These are phyloP conservation scores for Aplosporella prunicola DNA, from an alignment of 2,329 filamentous ascomycete genomes.

Conservation along the genomic window DNA sequence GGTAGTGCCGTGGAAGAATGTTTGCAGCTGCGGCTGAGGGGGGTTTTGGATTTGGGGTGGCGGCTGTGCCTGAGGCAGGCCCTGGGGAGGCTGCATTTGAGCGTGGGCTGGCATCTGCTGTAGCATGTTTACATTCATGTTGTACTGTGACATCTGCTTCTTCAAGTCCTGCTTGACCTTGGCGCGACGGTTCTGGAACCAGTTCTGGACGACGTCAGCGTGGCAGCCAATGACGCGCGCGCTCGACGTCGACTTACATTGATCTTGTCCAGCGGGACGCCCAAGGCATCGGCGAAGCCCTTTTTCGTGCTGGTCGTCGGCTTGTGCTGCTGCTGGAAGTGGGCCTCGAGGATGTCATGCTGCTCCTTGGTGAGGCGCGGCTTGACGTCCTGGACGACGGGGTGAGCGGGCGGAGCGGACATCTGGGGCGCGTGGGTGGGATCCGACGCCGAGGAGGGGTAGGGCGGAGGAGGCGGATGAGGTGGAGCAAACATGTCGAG, in stretches of 20 bases:
- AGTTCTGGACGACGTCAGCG: slow-evolving; percentile 37
- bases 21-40: slow-evolving; percentile 7
- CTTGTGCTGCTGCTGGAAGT: slow-evolving; percentile 41
- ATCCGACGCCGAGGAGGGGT: background rate
- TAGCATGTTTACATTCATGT: slow-evolving; percentile 20
- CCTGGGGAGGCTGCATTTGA: slow-evolving; percentile 1
- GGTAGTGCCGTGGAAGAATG: slow-evolving; percentile 11
- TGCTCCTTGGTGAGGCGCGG: slow-evolving; percentile 45
- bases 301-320: slow-evolving; percentile 43
- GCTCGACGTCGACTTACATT: slow-evolving; percentile 34
- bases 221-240: slow-evolving; percentile 6
- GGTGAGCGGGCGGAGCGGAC: slow-evolving; percentile 3
- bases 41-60: slow-evolving; percentile 2
- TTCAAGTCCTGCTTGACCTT: slow-evolving; percentile 45
- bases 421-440: background rate
- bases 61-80: slow-evolving; percentile 3
- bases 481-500: background rate
- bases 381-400: slow-evolving; percentile 33
- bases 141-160: slow-evolving; percentile 27
- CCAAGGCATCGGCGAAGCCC: slow-evolving; percentile 38
- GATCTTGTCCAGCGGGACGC: slow-evolving; percentile 44
- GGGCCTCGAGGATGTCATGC: slow-evolving; percentile 42
- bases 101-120: slow-evolving; percentile 1
- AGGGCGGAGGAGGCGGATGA: background rate
- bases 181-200: slow-evolving; percentile 45